Evolutionary conservation across 495 filamentous ascomycete species (phyloP), one percentile per base, ranked within the genome.

Genomic region (Gamarada debralockiae): DNA sequence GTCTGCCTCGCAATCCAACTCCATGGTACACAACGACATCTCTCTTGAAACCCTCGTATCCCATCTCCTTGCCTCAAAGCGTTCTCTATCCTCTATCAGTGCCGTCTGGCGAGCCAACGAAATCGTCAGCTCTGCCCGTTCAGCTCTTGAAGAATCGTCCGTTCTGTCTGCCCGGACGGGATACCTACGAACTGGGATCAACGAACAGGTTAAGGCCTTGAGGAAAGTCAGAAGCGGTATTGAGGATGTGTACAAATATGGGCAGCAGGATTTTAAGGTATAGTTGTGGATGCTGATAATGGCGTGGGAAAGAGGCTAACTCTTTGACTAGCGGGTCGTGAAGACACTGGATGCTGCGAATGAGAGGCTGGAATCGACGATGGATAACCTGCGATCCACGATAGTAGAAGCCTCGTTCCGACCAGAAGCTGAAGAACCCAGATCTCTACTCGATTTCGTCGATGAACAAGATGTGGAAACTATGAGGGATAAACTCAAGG

Each of bases 41-140:
- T 63, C 78, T 13, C 77, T 93, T 48, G 88, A 93, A 50, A 81
- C 78, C 2, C 81, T 96, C 23, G 85, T 96, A 39, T 74, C 78
- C 2, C 82, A 95, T 70, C 87, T 97, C 23, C 78, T 97, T 14
- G 85, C 84, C 36, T 88, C 95, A 3, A 98, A 97, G 70, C 82
- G 89, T 22, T 92, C 92, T 7, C 80, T 98, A 2, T 86, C 87
- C n/a, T 90, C 89, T 2, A 89, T 92, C 58, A 79, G 71, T 41
- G 83, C 91, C 57, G 90, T 97, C 36, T 84, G 84, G 67, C 88
- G 89, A 37, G 93, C 92, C 52, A 89, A 95, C 63, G 85, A 92
- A 59, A 84, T 98, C 33, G 87, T 93, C 38, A 88, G 81, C 33
- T 70, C 81, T 8, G 87, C 90, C 22, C 84, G 90, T 37, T 72